Conservation (phyloP, 1,139 yeast species). For the Wickerhamiella pararugosa region DNA sequence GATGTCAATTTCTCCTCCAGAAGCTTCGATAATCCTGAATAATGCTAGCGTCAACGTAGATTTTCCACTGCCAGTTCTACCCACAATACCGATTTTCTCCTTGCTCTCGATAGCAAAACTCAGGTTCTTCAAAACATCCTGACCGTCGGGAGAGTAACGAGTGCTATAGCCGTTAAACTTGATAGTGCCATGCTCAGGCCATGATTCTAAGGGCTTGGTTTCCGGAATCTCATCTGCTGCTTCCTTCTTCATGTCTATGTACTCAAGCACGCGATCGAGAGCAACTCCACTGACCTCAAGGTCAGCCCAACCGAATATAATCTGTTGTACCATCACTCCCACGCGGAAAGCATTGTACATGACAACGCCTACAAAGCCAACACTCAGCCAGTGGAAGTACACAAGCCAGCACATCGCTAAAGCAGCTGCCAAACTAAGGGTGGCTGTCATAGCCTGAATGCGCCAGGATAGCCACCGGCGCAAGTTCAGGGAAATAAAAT, state of each 20-base stretch:
- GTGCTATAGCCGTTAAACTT: conserved; percentile 47
- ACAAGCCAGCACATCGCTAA: conserved; percentile 34
- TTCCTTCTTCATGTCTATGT: conserved; percentile 47
- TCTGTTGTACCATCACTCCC: conserved; percentile 42
- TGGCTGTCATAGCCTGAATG: conserved; percentile 51
- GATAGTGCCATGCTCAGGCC: conserved; percentile 52
- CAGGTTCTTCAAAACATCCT: conserved; percentile 41
- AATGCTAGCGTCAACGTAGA: conserved; percentile 55
- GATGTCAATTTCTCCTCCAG: conserved; percentile 37
- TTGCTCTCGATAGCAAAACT: conserved; percentile 37
- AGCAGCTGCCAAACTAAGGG: conserved; percentile 47
- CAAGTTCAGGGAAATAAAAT: conserved; percentile 39
- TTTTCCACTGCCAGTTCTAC: conserved; percentile 81
- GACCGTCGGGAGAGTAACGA: conserved; percentile 40
- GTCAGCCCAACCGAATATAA: conserved; percentile 54
- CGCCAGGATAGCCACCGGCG: conserved; percentile 65
- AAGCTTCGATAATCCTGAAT: conserved; percentile 60
- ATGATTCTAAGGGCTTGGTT: conserved; percentile 31
- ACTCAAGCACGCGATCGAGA: conserved; percentile 62
- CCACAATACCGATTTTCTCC: conserved; percentile 70
- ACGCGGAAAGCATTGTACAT: conserved; percentile 59
- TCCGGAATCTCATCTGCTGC: conserved; percentile 28
- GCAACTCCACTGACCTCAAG: conserved; percentile 65
- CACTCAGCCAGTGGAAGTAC: conserved; percentile 35
- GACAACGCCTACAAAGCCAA: conserved; percentile 61